These are phyloP conservation scores for Danielia oregonensis DNA, from an alignment of 805 yeast species.

Conservation along the genomic window DNA sequence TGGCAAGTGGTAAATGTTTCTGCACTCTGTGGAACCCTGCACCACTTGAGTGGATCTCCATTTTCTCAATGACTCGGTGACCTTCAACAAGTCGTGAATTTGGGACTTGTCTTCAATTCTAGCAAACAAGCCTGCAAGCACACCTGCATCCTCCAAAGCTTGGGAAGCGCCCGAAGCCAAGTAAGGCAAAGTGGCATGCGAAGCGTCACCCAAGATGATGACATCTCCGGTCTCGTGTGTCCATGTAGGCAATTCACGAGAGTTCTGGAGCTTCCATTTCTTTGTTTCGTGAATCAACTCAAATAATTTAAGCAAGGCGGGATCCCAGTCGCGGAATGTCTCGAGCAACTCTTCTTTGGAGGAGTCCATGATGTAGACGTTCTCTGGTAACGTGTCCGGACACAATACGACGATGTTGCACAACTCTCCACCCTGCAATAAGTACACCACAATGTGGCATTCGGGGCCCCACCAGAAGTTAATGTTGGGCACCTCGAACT, in stretches of 20 bases:
- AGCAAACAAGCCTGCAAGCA: conserved; percentile 18
- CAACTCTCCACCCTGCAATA: conserved; percentile 22
- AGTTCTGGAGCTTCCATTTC: conserved; percentile 26
- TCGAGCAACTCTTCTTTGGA: conserved; percentile 19
- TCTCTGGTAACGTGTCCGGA: conserved; percentile 24
- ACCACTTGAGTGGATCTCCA: conserved; percentile 13
- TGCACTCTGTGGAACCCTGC: conserved; percentile 17
- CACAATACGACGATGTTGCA: conserved; percentile 26
- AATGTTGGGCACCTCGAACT: conserved; percentile 20
- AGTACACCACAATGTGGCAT: conserved; percentile 25
- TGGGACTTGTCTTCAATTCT: conserved; percentile 15
- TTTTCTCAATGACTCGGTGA: conserved; percentile 4
- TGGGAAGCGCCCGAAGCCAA: conserved; percentile 31
- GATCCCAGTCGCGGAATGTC: conserved; percentile 27
- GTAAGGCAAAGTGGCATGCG: conserved; percentile 34
- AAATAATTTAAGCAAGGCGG: conserved; percentile 18
- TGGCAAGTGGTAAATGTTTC: conserved; percentile 21
- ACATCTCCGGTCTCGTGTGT: conserved; percentile 23
- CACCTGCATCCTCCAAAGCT: conserved; percentile 33
- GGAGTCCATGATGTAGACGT: conserved; percentile 17
- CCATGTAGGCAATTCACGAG: conserved; percentile 24
- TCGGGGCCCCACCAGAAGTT: conserved; percentile 31
- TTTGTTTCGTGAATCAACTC: conserved; percentile 16
- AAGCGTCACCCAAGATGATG: conserved; percentile 31
- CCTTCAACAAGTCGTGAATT: conserved; percentile 15